phyloP scores from a whole-genome alignment of 1,139 yeast species.

The Suhomyces panamericanus region DNA sequence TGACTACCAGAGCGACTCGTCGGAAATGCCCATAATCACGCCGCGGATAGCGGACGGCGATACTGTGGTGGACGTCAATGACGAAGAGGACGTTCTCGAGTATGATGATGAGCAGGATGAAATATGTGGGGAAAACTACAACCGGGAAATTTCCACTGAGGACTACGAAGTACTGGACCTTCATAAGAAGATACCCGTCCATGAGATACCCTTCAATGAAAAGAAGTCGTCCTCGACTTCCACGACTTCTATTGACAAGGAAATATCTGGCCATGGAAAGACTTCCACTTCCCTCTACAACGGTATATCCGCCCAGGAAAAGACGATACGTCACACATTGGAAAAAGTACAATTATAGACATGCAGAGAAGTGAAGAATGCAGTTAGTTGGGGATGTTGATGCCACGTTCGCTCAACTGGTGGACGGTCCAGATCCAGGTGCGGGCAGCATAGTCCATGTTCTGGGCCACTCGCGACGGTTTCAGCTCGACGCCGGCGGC shows the following conservation, averaged over 20 bases:
- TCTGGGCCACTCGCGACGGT: slow-evolving; percentile 60
- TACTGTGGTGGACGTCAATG: slow-evolving; percentile 16
- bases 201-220: too few species aligned
- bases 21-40: background rate
- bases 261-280: too few species aligned
- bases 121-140: slow-evolving; percentile 6
- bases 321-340: slow-evolving; percentile 1
- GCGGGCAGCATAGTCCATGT: slow-evolving; percentile 62
- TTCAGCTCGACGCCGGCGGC: slow-evolving; percentile 56
- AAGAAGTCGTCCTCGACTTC: too few species aligned
- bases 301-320: background rate
- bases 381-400: slow-evolving; percentile 20
- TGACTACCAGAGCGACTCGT: slow-evolving; percentile 16
- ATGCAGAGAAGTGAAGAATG: slow-evolving; percentile 7
- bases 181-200: too few species aligned
- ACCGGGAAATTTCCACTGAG: slow-evolving; percentile 2
- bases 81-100: slow-evolving; percentile 16
- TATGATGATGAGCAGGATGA: slow-evolving; percentile 16
- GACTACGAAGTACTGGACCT: background rate
- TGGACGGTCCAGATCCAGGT: slow-evolving; percentile 86
- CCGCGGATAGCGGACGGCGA: slow-evolving; percentile 1
- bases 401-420: slow-evolving; percentile 53
- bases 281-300: too few species aligned
- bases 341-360: slow-evolving; percentile 4
- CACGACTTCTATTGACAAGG: too few species aligned